Evolutionary conservation across 805 yeast species (phyloP).

Genomic region (Candida orba): DNA sequence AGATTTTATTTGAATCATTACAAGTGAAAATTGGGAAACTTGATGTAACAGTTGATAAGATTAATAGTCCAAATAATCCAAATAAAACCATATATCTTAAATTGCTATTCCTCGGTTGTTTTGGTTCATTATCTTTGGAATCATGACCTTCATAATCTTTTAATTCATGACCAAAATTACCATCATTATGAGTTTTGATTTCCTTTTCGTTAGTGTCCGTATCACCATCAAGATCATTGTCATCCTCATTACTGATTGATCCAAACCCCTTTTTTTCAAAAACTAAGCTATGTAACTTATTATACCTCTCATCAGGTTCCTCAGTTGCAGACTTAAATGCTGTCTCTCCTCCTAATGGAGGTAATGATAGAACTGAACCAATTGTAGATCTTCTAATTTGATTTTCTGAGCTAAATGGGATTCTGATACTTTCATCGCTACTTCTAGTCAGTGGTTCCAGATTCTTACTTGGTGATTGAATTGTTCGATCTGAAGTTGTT

Average conservation of each 20-base stretch:
- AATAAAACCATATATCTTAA: neutral
- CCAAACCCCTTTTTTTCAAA: neutral
- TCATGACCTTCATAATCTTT: neutral
- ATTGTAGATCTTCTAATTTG: neutral
- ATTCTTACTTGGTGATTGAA: neutral
- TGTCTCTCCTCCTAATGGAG: constrained; percentile 3
- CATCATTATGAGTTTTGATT: neutral
- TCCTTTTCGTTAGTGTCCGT: neutral
- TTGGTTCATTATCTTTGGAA: neutral
- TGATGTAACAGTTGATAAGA: neutral
- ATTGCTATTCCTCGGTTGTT: neutral
- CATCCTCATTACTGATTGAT: neutral
- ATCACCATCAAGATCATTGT: neutral
- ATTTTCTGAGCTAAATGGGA: constrained; percentile 1
- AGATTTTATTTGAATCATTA: constrained; percentile 19
- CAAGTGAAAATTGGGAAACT: constrained; percentile 28
- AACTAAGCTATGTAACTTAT: no score
- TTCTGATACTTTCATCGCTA: neutral
- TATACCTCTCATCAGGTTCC: neutral
- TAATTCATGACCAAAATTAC: neutral
- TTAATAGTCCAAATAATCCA: neutral
- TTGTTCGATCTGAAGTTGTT: neutral
- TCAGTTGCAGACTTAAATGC: constrained; percentile 8
- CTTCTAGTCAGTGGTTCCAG: neutral
- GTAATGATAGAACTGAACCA: constrained; percentile 1